Evolutionary conservation across 371 early-diverging fungal species (phyloP).

Genomic region (Mucor circinelloides): DNA sequence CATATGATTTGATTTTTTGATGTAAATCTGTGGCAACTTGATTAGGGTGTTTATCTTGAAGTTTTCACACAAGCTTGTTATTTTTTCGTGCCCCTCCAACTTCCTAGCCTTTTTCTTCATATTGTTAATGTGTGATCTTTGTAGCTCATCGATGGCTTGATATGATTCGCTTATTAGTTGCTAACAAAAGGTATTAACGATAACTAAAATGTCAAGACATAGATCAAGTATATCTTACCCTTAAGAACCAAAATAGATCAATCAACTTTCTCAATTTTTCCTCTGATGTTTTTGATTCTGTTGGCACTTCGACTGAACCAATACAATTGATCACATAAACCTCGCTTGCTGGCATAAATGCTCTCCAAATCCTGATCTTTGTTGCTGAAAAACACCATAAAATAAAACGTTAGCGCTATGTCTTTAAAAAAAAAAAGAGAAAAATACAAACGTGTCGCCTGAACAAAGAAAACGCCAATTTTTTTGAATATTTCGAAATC

Average conservation of each 20-base stretch:
- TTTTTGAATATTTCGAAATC: conserved; percentile 29
- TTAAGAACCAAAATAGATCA: conserved; percentile 25
- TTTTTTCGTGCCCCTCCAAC: conserved; percentile 22
- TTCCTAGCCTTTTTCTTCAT: conserved; percentile 24
- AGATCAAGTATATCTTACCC: conserved; percentile 27
- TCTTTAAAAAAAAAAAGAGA: conserved; percentile 26
- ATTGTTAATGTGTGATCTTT: conserved; percentile 24
- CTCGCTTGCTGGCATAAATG: conserved; percentile 23
- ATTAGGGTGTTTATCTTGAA: conserved; percentile 20
- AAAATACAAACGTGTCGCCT: conserved; percentile 28
- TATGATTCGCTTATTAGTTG: conserved; percentile 23
- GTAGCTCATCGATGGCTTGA: conserved; percentile 21
- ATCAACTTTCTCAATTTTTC: conserved; percentile 25
- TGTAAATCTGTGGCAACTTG: conserved; percentile 22
- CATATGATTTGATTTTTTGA: conserved; percentile 22
- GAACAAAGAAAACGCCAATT: conserved; percentile 23
- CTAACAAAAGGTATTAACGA: conserved; percentile 21
- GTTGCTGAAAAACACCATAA: conserved; percentile 25
- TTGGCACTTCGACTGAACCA: conserved; percentile 25
- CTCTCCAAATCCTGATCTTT: no score
- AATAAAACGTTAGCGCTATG: conserved; percentile 21
- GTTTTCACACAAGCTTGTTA: conserved; percentile 19
- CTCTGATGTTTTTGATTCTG: conserved; percentile 23
- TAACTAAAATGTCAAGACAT: conserved; percentile 24
- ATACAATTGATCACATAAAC: conserved; percentile 20